These are phyloP conservation scores for Persicaria tinctoria DNA, from an alignment of 148 eudicot genomes.

Conservation along the genomic window DNA sequence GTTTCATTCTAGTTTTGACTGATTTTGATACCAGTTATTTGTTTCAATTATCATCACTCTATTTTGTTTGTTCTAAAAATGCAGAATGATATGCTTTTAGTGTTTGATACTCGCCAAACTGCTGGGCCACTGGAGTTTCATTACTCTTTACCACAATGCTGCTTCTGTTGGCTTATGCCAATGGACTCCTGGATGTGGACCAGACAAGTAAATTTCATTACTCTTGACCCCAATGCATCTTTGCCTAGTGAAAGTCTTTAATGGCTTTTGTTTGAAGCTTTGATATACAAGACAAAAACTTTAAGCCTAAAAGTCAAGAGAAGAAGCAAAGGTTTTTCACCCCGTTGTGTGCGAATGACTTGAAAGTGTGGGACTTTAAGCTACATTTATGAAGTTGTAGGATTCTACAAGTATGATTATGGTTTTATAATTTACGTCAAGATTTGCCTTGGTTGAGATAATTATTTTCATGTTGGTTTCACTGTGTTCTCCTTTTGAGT, in stretches of 20 bases:
- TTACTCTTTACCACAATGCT: conserved; percentile 47
- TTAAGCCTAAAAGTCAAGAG: no score
- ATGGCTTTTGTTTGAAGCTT: no score
- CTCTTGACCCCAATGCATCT: neutral
- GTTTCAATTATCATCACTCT: neutral
- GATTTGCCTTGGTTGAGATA: conserved; percentile 96
- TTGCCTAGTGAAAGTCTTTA: neutral
- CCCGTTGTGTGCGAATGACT: no score
- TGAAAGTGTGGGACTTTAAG: conserved; percentile 73
- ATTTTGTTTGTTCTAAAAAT: conserved; percentile 10
- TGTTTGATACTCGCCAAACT: conserved; percentile 83
- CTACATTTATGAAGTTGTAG: conserved; percentile 84
- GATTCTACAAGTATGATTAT: conserved; percentile 90
- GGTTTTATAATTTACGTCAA: conserved; percentile 89
- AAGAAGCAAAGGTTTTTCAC: no score
- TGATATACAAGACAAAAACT: no score
- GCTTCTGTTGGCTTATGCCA: conserved; percentile 77
- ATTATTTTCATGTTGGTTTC: conserved; percentile 83
- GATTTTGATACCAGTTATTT: neutral
- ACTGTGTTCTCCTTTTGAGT: conserved; percentile 86
- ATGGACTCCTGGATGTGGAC: conserved; percentile 57
- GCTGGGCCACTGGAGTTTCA: conserved; percentile 43
- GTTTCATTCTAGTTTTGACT: conserved; percentile 1
- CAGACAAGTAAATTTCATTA: conserved; percentile 38
- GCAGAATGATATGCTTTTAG: conserved; percentile 84